A percentile compares a stretch with the other conserved stretches of the same genome.
phyloP scores from a whole-genome alignment of 2,329 filamentous ascomycete genomes.

The Colletotrichum sp. region DNA sequence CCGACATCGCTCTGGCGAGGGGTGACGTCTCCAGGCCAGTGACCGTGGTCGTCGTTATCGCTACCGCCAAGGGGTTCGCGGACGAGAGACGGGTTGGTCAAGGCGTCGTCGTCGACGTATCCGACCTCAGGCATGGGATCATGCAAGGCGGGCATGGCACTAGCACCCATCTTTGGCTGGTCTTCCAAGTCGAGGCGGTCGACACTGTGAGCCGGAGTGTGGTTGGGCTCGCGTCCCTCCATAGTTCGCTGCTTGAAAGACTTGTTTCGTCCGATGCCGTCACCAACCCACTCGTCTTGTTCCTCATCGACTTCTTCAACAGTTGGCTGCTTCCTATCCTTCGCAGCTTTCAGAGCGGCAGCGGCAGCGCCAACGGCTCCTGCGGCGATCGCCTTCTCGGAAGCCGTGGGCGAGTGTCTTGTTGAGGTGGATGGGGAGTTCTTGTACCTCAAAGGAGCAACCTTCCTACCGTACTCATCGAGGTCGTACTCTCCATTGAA shows the following conservation, averaged over 20 bases:
- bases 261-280: conserved; percentile 62
- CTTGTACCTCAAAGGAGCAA: conserved; percentile 48
- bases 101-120: conserved; percentile 70
- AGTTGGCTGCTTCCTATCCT: conserved; percentile 46
- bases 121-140: conserved; percentile 82
- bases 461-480: conserved; percentile 63
- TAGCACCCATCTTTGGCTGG: conserved; percentile 66
- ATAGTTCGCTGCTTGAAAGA: conserved; percentile 71
- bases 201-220: conserved; percentile 63
- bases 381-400: conserved; percentile 62
- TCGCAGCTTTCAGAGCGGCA: conserved; percentile 54
- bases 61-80: conserved; percentile 71
- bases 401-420: conserved; percentile 57
- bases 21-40: conserved; percentile 32
- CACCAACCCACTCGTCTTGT: conserved; percentile 43
- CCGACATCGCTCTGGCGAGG: conserved; percentile 35
- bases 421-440: conserved; percentile 59
- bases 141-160: conserved; percentile 69
- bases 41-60: conserved; percentile 28
- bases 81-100: conserved; percentile 85
- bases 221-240: conserved; percentile 58
- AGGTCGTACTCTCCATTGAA: conserved; percentile 61
- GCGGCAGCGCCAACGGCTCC: conserved; percentile 60
- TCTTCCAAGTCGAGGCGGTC: conserved; percentile 62
- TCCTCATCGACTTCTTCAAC: conserved; percentile 36